Percentiles rank a stretch among this genome's conserved stretches.
phyloP scores from a whole-genome alignment of 345 rosid species.

The Aquilaria malaccensis region DNA sequence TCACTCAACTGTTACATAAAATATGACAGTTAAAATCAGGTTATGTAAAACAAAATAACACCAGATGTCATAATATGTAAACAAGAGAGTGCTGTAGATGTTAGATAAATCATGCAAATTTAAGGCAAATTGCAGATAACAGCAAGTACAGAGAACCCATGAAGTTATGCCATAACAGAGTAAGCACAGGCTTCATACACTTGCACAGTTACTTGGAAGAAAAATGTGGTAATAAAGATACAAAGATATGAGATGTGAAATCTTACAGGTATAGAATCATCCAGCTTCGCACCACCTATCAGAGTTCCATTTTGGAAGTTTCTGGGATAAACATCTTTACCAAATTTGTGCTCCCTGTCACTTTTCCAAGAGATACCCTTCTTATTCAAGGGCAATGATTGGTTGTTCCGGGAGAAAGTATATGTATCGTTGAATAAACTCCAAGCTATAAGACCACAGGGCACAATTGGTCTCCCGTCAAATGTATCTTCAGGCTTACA shows the following conservation, averaged over 20 bases:
- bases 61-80: too few relatives aligned
- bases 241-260: neutral
- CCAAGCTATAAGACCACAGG: conserved; percentile 99
- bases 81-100: too few relatives aligned
- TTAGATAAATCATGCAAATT: too few relatives aligned
- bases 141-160: too few relatives aligned
- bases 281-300: conserved; percentile 50
- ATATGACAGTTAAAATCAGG: neutral
- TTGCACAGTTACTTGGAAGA: too few relatives aligned
- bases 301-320: conserved; percentile 71
- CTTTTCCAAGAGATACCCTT: conserved; percentile 87
- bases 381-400: conserved; percentile 49
- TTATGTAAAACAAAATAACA: too few relatives aligned
- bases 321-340: conserved; percentile 65
- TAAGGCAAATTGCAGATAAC: too few relatives aligned
- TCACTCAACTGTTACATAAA: conserved; percentile 60
- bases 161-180: too few relatives aligned
- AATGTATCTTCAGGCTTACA: conserved; percentile 69
- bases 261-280: conserved; percentile 54
- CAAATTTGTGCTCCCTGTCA: conserved; percentile 88
- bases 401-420: conserved; percentile 38
- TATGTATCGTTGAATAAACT: conserved; percentile 96
- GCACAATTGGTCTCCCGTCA: conserved; percentile 47
- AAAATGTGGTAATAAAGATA: too few relatives aligned
- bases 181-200: too few relatives aligned